Conservation (phyloP, 495 filamentous ascomycete species). For the Tuber indicum region DNA sequence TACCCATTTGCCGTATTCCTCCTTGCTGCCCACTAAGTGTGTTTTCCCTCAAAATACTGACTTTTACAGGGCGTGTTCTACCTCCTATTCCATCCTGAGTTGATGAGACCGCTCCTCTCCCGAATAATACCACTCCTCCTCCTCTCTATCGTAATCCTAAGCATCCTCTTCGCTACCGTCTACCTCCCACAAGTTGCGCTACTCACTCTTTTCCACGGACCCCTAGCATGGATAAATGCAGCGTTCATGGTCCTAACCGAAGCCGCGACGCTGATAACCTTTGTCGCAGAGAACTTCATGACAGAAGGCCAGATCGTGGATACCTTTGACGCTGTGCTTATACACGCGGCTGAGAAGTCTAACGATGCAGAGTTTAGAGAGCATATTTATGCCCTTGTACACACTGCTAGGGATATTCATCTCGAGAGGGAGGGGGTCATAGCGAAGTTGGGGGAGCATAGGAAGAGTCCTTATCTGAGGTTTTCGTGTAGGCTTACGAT, state of each 20-base stretch:
- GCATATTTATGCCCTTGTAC: constrained; percentile 52
- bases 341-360: constrained; percentile 25
- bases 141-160: constrained; percentile 65
- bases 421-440: constrained; percentile 54
- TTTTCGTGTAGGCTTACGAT: constrained; percentile 70
- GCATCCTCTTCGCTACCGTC: constrained; percentile 75
- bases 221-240: constrained; percentile 70
- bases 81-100: constrained; percentile 58
- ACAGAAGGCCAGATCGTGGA: constrained; percentile 76
- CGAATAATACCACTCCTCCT: constrained; percentile 61
- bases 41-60: constrained; percentile 25
- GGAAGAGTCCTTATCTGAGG: constrained; percentile 61
- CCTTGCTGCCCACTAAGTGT: too few relatives aligned
- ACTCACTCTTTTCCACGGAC: constrained; percentile 76
- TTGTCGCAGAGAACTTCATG: constrained; percentile 68
- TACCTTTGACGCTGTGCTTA: constrained; percentile 78
- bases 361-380: constrained; percentile 14
- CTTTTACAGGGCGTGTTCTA: constrained; percentile 65
- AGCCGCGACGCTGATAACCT: constrained; percentile 66
- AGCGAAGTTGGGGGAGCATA: constrained; percentile 63
- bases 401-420: constrained; percentile 65
- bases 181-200: constrained; percentile 83
- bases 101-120: constrained; percentile 64
- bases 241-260: constrained; percentile 73
- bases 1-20: constrained; percentile 26